Evolutionary conservation across 2,329 filamentous ascomycete species (phyloP).

Genomic region (Knoxdaviesia proteae): DNA sequence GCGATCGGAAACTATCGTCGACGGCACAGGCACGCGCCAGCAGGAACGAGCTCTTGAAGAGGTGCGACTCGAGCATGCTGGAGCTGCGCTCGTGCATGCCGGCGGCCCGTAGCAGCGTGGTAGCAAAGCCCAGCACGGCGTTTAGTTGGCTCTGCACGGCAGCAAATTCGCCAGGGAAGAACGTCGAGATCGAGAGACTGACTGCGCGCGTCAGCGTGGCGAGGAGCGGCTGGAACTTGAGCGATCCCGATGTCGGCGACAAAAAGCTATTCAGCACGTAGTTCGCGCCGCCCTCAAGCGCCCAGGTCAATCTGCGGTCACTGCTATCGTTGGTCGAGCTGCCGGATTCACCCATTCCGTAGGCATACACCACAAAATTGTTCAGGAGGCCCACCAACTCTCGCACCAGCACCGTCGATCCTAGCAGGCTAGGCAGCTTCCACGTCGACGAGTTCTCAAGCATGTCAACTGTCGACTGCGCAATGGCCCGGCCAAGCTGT

Average conservation of each 20-base stretch:
- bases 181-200: constrained; percentile 32
- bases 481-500: constrained; percentile 50
- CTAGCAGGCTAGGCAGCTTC: constrained; percentile 52
- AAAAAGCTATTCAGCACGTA: constrained; percentile 63
- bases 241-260: constrained; percentile 43
- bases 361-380: constrained; percentile 49
- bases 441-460: constrained; percentile 74
- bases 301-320: constrained; percentile 24
- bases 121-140: constrained; percentile 43
- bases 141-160: constrained; percentile 41
- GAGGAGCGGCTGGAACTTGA: constrained; percentile 60
- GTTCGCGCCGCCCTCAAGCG: constrained; percentile 51
- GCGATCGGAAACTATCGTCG: constrained; percentile 41
- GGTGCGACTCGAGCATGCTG: constrained; percentile 49
- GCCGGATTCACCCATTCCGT: constrained; percentile 47
- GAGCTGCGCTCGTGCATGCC: constrained; percentile 40
- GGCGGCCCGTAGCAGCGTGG: constrained; percentile 49
- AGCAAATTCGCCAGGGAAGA: constrained; percentile 33
- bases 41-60: constrained; percentile 64
- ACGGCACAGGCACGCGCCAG: constrained; percentile 57
- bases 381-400: constrained; percentile 50
- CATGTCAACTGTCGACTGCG: constrained; percentile 57
- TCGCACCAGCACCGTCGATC: constrained; percentile 47
- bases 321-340: constrained; percentile 10
- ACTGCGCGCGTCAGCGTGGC: constrained; percentile 29